Base-by-base conservation (phyloP, 257 asterid species). In the Linaria vulgaris region DNA sequence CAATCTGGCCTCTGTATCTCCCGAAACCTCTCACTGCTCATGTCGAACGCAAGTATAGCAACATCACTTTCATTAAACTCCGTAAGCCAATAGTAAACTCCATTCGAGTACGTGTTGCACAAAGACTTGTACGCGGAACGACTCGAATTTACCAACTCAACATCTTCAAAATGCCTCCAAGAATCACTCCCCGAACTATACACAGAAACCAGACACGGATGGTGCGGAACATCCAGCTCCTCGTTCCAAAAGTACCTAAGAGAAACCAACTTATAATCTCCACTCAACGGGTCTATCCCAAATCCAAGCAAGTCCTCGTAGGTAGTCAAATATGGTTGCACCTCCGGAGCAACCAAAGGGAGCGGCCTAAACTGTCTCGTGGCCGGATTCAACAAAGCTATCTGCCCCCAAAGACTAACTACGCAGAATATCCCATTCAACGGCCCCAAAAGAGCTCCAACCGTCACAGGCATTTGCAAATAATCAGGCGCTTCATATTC, bases 381-480 rank as follows among this genome's bases (percentile, higher is more conserved):
- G 19, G 83, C 68, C 1, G 81, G 86, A 66, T 83, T 83, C 76
- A 78, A 61, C 39, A 80, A 62, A 20, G 74, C 76, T 70, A 75
- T 59, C 6, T 41, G 47, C 9, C 68, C 70, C 3, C 54, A 46
- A 55, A 52, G 34, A 41, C 56, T 61, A 9, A 66, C 72, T 16
- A 69, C 58, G 13, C 76, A 69, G 52, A 80, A 69, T 16, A 83
- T 24, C 16, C 84, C 86, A 64, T 83, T 64, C 56, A 83, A 23
- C 3, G 89, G 82, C 12, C 86, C 84, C 66, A 78, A 56, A 41
- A 80, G 52, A 64, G 31, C 61, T 59, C 64, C 58, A 45, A 49
- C 60, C 17, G 56, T 27, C 22, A 54, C 54, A 1, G 76, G 77
- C 34, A 74, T 65, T 21, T 63, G 82, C 0, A 78, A 69, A 67